Evolutionary conservation across 2,329 filamentous ascomycete genomes (phyloP).

Genomic region (Verticillium albo-atrum): DNA sequence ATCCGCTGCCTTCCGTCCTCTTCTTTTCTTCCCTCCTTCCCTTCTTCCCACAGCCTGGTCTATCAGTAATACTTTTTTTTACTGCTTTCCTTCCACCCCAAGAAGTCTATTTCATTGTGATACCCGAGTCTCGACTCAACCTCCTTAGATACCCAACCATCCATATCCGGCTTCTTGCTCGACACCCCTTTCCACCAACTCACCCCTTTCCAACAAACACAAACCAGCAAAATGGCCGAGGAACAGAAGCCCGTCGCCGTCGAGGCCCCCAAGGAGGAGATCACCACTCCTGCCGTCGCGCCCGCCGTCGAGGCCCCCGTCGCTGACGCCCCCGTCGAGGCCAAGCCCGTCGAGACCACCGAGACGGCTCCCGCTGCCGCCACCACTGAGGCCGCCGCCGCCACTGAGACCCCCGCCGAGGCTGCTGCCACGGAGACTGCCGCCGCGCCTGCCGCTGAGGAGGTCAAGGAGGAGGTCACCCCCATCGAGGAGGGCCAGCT

Average conservation of each 20-base stretch:
- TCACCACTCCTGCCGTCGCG: conserved; percentile 33
- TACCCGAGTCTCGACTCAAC: conserved; percentile 36
- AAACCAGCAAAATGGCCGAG: conserved; percentile 63
- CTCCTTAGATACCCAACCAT: conserved; percentile 32
- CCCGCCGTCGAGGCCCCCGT: conserved; percentile 26
- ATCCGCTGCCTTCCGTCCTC: conserved; percentile 26
- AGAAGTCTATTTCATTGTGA: conserved; percentile 38
- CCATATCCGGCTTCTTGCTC: conserved; percentile 20
- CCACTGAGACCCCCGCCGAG: conserved; percentile 33
- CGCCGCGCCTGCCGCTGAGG: conserved; percentile 31
- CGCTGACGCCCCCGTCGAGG: conserved; percentile 34
- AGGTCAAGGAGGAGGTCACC: conserved; percentile 50
- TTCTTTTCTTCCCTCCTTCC: conserved; percentile 27
- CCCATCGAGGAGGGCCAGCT: conserved; percentile 79
- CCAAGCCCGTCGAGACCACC: conserved; percentile 24
- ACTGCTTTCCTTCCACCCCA: conserved; percentile 31
- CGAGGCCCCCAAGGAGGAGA: conserved; percentile 48
- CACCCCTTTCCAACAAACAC: conserved; percentile 15
- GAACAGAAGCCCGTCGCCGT: conserved; percentile 65
- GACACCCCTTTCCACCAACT: conserved; percentile 31
- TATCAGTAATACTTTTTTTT: conserved; percentile 12
- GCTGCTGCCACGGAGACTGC: conserved; percentile 22
- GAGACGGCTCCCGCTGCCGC: conserved; percentile 27
- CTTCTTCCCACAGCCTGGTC: neutral
- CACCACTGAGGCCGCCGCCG: conserved; percentile 27